A percentile compares a stretch with the other conserved stretches of the same genome.
phyloP scores from a whole-genome alignment of 805 yeast species.

The Pachysolen tannophilus region DNA sequence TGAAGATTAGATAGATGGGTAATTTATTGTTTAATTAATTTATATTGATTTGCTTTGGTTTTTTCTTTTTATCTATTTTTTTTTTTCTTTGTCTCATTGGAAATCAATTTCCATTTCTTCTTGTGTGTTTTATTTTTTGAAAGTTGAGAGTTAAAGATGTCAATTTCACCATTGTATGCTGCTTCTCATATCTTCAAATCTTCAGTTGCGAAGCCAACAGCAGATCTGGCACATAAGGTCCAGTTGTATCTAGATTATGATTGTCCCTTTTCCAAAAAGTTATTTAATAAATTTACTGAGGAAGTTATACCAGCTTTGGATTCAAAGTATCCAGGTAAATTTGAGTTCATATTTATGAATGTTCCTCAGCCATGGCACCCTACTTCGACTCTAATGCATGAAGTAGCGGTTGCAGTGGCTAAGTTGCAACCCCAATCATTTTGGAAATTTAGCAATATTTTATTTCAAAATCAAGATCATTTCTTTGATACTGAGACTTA shows the following conservation, averaged over 20 bases:
- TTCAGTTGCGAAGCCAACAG: slow-evolving; percentile 6
- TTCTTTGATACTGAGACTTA: slow-evolving; percentile 59
- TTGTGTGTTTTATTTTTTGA: too few relatives aligned
- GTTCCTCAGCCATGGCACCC: slow-evolving; percentile 94
- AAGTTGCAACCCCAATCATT: slow-evolving; percentile 42
- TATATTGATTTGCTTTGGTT: too few relatives aligned
- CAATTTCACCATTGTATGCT: slow-evolving; percentile 10
- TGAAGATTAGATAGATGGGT: too few relatives aligned
- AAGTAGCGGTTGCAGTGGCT: slow-evolving; percentile 67
- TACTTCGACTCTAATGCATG: slow-evolving; percentile 58
- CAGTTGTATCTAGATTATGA: slow-evolving; percentile 69
- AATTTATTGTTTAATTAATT: too few relatives aligned
- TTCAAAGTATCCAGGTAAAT: slow-evolving; percentile 35
- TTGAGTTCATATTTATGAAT: slow-evolving; percentile 58
- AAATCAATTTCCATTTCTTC: too few relatives aligned
- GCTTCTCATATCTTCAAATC: slow-evolving; percentile 10
- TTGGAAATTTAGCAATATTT: slow-evolving; percentile 46
- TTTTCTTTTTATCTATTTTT: too few relatives aligned
- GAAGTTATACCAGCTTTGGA: slow-evolving; percentile 47
- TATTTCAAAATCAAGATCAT: slow-evolving; percentile 46
- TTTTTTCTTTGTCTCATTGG: too few relatives aligned
- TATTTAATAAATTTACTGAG: slow-evolving; percentile 47
- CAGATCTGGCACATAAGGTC: slow-evolving; percentile 27
- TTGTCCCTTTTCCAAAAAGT: slow-evolving; percentile 66
- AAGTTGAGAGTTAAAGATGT: too few relatives aligned